These are phyloP conservation scores for Saturnispora sanitii DNA, from an alignment of 805 yeast genomes.

Conservation along the genomic window DNA sequence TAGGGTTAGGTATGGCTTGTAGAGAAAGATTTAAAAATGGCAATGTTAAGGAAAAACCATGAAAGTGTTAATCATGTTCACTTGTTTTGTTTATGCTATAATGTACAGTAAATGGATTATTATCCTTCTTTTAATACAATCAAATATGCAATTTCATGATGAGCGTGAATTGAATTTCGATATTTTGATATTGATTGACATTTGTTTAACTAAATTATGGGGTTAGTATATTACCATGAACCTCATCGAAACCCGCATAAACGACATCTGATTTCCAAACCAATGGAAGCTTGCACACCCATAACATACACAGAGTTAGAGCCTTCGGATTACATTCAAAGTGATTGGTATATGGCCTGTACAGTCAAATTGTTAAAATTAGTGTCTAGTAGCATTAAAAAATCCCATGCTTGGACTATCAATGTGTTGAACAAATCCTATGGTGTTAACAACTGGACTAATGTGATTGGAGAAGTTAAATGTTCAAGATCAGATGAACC, in stretches of 20 bases:
- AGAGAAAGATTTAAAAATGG: too few relatives aligned
- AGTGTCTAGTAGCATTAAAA: background rate
- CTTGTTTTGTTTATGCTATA: too few relatives aligned
- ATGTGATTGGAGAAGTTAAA: background rate
- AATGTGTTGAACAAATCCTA: slow-evolving; percentile 31
- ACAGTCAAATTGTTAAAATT: slow-evolving; percentile 14
- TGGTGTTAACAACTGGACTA: slow-evolving; percentile 45
- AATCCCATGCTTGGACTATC: background rate
- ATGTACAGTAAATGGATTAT: too few relatives aligned
- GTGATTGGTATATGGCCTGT: slow-evolving; percentile 20
- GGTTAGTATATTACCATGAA: background rate
- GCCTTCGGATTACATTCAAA: slow-evolving; percentile 18
- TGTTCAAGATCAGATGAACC: too few relatives aligned
- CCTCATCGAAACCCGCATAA: background rate
- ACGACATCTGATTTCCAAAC: background rate
- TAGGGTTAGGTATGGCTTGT: too few relatives aligned
- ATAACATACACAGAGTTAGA: slow-evolving; percentile 1
- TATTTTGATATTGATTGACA: too few relatives aligned
- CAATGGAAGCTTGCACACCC: background rate
- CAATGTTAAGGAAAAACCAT: too few relatives aligned
- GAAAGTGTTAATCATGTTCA: too few relatives aligned
- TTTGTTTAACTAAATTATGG: background rate
- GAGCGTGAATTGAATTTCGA: too few relatives aligned
- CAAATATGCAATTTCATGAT: too few relatives aligned
- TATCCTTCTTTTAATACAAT: too few relatives aligned